Evolutionary conservation across 2,329 filamentous ascomycete species (phyloP).

Genomic region (Fusarium tanahbumbuense): DNA sequence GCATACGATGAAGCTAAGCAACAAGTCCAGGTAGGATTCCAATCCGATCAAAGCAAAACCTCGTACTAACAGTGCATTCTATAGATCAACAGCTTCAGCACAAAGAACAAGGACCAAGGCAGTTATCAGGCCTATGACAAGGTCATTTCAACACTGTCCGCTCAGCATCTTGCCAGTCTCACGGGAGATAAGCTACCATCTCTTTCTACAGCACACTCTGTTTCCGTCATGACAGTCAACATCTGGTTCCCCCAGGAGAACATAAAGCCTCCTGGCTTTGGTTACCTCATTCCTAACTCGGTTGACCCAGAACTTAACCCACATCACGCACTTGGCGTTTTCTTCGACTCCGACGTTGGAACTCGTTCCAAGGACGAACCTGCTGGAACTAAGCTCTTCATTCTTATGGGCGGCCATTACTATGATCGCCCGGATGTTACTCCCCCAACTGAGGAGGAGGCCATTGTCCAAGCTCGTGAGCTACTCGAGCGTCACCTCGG

Average conservation of each 20-base stretch:
- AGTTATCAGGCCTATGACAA: constrained; percentile 58
- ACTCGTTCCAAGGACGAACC: constrained; percentile 63
- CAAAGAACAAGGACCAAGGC: constrained; percentile 4
- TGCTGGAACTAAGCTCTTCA: constrained; percentile 86
- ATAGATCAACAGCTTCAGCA: constrained; percentile 34
- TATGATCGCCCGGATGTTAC: constrained; percentile 66
- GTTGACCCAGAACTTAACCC: constrained; percentile 79
- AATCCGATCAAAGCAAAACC: neutral
- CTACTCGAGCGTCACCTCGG: constrained; percentile 80
- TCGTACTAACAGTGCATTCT: neutral
- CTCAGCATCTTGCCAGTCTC: constrained; percentile 57
- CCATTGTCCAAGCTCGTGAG: constrained; percentile 74
- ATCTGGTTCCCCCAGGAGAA: constrained; percentile 79
- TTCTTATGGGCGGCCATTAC: constrained; percentile 95
- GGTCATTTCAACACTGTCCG: constrained; percentile 73
- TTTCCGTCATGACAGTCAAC: constrained; percentile 93
- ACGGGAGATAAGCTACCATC: constrained; percentile 56
- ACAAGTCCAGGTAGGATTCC: constrained; percentile 56
- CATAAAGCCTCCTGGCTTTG: constrained; percentile 79
- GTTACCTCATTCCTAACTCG: constrained; percentile 87
- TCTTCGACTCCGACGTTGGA: constrained; percentile 81
- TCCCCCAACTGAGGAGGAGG: constrained; percentile 72
- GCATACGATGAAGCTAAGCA: constrained; percentile 52
- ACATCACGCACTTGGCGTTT: constrained; percentile 86
- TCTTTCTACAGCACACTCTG: constrained; percentile 68